Evolutionary conservation across 1,284 basidiomycete genomes (phyloP).

Genomic region (Naganishia sp.): DNA sequence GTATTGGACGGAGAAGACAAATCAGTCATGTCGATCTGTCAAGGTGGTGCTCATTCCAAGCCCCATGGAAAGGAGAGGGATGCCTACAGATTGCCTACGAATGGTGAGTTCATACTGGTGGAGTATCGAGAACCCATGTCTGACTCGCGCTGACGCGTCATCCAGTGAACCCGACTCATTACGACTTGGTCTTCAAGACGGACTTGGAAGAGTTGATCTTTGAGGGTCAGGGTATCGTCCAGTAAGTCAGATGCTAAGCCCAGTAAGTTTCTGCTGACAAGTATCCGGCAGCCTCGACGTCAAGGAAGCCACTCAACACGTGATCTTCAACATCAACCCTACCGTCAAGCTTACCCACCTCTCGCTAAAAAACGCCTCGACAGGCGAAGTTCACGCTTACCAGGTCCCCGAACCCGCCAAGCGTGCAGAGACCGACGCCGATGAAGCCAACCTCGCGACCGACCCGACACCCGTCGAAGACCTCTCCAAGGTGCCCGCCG

Average conservation of each 20-base stretch:
- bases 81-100: constrained; percentile 30
- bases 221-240: constrained; percentile 73
- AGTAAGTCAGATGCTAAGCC: constrained; percentile 54
- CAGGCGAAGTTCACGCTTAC: constrained; percentile 55
- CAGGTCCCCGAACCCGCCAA: constrained; percentile 49
- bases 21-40: constrained; percentile 23
- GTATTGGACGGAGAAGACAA: constrained; percentile 30
- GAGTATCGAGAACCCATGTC: too few relatives aligned
- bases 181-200: constrained; percentile 78
- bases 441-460: constrained; percentile 24
- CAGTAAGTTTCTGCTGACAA: background rate
- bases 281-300: constrained; percentile 64
- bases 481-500: constrained; percentile 22
- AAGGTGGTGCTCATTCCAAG: constrained; percentile 24
- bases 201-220: constrained; percentile 75
- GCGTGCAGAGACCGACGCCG: constrained; percentile 4
- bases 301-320: constrained; percentile 62
- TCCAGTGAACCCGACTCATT: constrained; percentile 67
- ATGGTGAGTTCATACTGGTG: constrained; percentile 7
- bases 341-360: constrained; percentile 70
- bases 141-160: background rate
- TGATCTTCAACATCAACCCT: constrained; percentile 70
- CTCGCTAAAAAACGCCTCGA: constrained; percentile 63
- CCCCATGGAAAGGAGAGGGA: constrained; percentile 22
- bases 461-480: constrained; percentile 21